phyloP scores from a whole-genome alignment of 2,329 filamentous ascomycete species.

The Pseudogymnoascus pannorum region DNA sequence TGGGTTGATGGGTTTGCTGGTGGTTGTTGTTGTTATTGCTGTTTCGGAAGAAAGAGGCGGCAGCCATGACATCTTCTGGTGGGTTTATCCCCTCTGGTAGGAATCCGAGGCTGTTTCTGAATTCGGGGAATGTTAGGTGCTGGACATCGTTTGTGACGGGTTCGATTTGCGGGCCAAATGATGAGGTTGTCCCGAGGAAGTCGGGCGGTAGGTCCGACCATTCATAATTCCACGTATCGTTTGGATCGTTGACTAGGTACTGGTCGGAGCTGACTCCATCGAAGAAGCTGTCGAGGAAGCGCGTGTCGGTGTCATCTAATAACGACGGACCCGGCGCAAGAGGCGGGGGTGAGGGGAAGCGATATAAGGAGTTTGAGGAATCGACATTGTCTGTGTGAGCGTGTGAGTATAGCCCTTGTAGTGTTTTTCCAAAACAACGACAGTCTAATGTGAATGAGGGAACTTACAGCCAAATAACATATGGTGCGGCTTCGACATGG shows the following conservation, averaged over 20 bases:
- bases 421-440: neutral
- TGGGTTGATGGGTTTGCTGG: slow-evolving; percentile 13
- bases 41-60: slow-evolving; percentile 45
- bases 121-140: neutral
- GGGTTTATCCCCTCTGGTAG: neutral
- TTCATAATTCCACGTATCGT: slow-evolving; percentile 43
- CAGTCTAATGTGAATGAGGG: neutral
- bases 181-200: slow-evolving; percentile 59
- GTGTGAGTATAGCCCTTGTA: neutral
- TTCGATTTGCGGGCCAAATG: slow-evolving; percentile 46
- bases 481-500: slow-evolving; percentile 48
- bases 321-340: slow-evolving; percentile 58
- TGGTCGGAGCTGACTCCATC: slow-evolving; percentile 45
- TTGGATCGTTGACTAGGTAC: slow-evolving; percentile 34
- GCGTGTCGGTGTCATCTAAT: slow-evolving; percentile 54
- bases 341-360: slow-evolving; percentile 49
- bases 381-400: slow-evolving; percentile 38
- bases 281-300: slow-evolving; percentile 51
- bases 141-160: neutral
- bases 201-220: slow-evolving; percentile 56
- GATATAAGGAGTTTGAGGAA: slow-evolving; percentile 34
- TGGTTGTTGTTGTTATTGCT: slow-evolving; percentile 22
- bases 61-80: slow-evolving; percentile 47
- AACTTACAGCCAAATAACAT: slow-evolving; percentile 63
- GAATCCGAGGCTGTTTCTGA: slow-evolving; percentile 12